Evolutionary conservation across 169 alveolate species (phyloP).

Genomic region (Cryptosporidium tyzzeri): DNA sequence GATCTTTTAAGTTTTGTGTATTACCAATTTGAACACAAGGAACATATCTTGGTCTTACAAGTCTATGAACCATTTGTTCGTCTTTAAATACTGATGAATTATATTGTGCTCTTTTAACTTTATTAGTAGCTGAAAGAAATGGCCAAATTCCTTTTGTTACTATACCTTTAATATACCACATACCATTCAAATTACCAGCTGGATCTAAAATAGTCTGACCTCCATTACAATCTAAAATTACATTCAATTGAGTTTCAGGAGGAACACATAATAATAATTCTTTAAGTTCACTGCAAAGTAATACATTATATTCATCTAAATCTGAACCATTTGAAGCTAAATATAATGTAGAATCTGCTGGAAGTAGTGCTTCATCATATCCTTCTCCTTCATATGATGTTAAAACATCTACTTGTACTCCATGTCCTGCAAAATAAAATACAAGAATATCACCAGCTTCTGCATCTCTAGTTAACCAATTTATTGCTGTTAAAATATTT

Average conservation of each 20-base stretch:
- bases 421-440: constrained; percentile 91
- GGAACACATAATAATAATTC: constrained; percentile 80
- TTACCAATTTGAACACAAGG: constrained; percentile 87
- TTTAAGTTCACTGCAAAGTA: constrained; percentile 85
- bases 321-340: constrained; percentile 77
- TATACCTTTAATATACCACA: constrained; percentile 90
- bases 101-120: constrained; percentile 86
- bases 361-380: constrained; percentile 91
- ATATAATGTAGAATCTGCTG: constrained; percentile 84
- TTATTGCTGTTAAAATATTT: constrained; percentile 85
- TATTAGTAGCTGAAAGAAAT: constrained; percentile 87
- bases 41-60: constrained; percentile 86
- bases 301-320: constrained; percentile 81
- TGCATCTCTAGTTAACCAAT: constrained; percentile 88
- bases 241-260: constrained; percentile 82
- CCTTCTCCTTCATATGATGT: constrained; percentile 94
- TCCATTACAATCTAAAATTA: constrained; percentile 89
- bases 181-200: constrained; percentile 82
- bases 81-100: constrained; percentile 83
- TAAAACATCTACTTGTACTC: constrained; percentile 90
- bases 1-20: constrained; percentile 85
- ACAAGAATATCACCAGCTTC: constrained; percentile 85
- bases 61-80: constrained; percentile 85
- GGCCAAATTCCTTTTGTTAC: constrained; percentile 92
- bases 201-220: constrained; percentile 91